phyloP scores from a whole-genome alignment of 2,329 filamentous ascomycete species.

The Colletotrichum destructivum region DNA sequence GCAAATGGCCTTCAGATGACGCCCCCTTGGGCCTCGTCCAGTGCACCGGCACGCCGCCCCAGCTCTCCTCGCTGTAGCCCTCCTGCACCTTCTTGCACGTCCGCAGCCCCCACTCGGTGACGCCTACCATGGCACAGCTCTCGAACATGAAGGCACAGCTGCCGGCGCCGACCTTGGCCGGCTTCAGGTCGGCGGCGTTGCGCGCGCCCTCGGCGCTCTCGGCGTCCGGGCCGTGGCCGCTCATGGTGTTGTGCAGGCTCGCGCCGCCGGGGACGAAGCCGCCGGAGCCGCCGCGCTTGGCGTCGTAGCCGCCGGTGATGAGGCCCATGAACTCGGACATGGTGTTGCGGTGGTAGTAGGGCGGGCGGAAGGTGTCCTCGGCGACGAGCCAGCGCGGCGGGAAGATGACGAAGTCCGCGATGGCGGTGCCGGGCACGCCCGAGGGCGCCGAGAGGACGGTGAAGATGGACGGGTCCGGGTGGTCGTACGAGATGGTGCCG shows the following conservation, averaged over 20 bases:
- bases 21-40: conserved; percentile 64
- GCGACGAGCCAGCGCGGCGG: conserved; percentile 80
- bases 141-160: conserved; percentile 81
- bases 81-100: conserved; percentile 74
- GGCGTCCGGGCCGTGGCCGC: conserved; percentile 75
- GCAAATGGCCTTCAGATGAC: conserved; percentile 46
- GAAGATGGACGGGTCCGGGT: conserved; percentile 85
- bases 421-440: conserved; percentile 72
- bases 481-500: conserved; percentile 81
- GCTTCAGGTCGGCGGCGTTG: conserved; percentile 67
- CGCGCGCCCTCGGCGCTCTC: conserved; percentile 70
- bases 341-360: conserved; percentile 81
- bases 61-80: conserved; percentile 86
- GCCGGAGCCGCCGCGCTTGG: conserved; percentile 68
- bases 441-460: conserved; percentile 78
- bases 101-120: conserved; percentile 77
- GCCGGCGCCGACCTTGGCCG: conserved; percentile 70
- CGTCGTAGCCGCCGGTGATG: conserved; percentile 72
- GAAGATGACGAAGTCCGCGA: conserved; percentile 82
- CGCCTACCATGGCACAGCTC: conserved; percentile 78
- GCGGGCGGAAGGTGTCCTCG: conserved; percentile 79
- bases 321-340: conserved; percentile 78
- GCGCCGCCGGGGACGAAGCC: conserved; percentile 74
- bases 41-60: conserved; percentile 77
- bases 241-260: conserved; percentile 80